Conservation (phyloP, 441 rosid genomes). For the Euphorbia corollata region DNA sequence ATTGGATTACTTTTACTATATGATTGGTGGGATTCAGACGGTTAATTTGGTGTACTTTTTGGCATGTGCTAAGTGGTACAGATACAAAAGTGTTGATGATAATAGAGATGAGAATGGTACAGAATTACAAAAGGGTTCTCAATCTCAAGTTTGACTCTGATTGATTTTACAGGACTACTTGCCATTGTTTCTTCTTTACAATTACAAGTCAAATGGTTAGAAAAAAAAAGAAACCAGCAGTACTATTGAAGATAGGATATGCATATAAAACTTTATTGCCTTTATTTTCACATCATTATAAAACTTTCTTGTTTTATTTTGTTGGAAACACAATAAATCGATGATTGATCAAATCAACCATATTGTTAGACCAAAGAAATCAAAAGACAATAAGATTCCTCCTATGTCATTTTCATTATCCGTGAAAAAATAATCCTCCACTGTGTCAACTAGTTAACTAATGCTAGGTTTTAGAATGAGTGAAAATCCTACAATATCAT, state of each 20-base stretch:
- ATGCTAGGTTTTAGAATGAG: too few species aligned
- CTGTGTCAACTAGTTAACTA: too few species aligned
- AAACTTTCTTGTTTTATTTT: neutral
- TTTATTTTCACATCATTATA: neutral
- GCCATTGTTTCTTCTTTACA: neutral
- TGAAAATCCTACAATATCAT: too few species aligned
- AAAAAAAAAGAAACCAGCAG: neutral
- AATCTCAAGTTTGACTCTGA: neutral
- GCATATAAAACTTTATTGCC: neutral
- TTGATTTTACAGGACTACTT: neutral
- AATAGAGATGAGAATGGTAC: neutral
- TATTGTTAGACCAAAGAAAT: too few species aligned
- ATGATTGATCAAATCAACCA: too few species aligned
- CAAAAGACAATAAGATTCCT: too few species aligned
- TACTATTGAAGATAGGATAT: neutral
- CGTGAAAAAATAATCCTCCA: too few species aligned
- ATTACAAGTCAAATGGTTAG: neutral
- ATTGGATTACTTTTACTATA: constrained; percentile 13
- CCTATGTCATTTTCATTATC: too few species aligned
- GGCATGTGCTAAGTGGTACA: constrained; percentile 11
- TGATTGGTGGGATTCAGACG: constrained; percentile 9
- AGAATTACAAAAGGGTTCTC: neutral
- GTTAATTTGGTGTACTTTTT: constrained; percentile 8
- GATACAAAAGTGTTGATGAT: constrained; percentile 8
- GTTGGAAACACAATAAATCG: too few species aligned